Evolutionary conservation across 345 rosid species (phyloP), one percentile per base, ranked within the genome.

Genomic region (Bruguiera sexangula): DNA sequence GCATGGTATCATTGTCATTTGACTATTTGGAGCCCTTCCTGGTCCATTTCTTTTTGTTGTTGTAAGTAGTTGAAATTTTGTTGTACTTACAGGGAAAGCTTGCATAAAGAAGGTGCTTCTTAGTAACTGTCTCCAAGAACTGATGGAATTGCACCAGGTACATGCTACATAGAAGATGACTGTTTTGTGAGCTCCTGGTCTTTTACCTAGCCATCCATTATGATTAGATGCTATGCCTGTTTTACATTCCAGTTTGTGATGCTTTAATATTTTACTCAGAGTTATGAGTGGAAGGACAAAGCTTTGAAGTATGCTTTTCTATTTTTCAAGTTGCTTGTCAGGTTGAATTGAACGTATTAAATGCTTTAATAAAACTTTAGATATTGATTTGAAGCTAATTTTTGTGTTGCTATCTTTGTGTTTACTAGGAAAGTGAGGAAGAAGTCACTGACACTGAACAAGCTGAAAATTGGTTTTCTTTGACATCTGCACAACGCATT

Each of bases 141-240:
- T 92, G 67, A 96, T 96, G 99, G 99, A 96, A 86, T 73, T 96
- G 79, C 99, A 96, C 82, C 99, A 95, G 96, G 99, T 92, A 75
- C 46, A 24, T 43, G 96, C 97, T 90, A 72, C 46, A n/a, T 34
- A 55, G 58, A 29, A 60, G 22, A 69, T 27, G 65, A 58, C 60
- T 62, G 2, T 65, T 67, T 60, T 64, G 29, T 55, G 61, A 70
- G n/a, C n/a, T 48, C 26, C 10, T 20, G 13, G 32, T 29, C 1
- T 19, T 6, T 11, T 63, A 36, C 9, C 10, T 39, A 32, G 34
- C 57, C 19, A 30, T 43, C 19, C 8, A 6, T 39, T 11, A 5
- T n/a, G 24, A 48, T 36, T 30, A 30, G 4, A 48, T 55, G 27
- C n/a, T 30, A 6, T 36, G 3, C 21, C 56, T 52, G 18, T 21